Evolutionary conservation across 2,329 filamentous ascomycete genomes (phyloP), one percentile per base, ranked within the genome.

Genomic region (Leptographium lundbergii): DNA sequence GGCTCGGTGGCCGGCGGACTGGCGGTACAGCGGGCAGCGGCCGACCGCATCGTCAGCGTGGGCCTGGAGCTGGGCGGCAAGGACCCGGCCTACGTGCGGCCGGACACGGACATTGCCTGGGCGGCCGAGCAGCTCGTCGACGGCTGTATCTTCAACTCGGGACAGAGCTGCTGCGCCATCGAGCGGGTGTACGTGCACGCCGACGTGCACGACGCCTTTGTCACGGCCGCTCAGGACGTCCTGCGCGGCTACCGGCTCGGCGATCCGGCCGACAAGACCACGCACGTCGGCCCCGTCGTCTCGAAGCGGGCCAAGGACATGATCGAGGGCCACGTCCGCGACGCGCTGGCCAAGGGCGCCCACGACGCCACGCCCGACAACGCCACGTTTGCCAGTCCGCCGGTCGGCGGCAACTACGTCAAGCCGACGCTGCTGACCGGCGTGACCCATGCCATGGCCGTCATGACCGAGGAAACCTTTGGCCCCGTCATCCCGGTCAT

Each of bases 381-480:
- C 69, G 78, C 81, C 59, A 85, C 85, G 10, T 96, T 96, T 71
- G 76, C 76, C 65, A 85, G 80, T 62, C 82, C 85, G 53, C 88
- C 89, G 2, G 61, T 80, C n/a, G 84, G 85, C 68, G 91, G 91
- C 61, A 96, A 96, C 75, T 97, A 88, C 69, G 87, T 96, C 65
- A 85, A 85, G 68, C 92, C 92, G 27, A 94, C 89, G 3, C 80
- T 97, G 36, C 77, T 97, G 60, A 88, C 83, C 19, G 80, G 84
- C 64, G 89, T 94, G 60, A 84, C 84, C 61, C 92, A 96, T 73
- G 78, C 77, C 63, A 96, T 96, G 91, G 74, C 75, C 4, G 85
- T 96, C 63, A 96, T 96, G 89, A 89, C 77, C 25, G 90, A 96
- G 64, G 92, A 97, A 77, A 96, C 91, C 0, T 97, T 97, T 69